Base-by-base conservation (phyloP, 2,329 filamentous ascomycete genomes). In the Myrmaecium sp. region DNA sequence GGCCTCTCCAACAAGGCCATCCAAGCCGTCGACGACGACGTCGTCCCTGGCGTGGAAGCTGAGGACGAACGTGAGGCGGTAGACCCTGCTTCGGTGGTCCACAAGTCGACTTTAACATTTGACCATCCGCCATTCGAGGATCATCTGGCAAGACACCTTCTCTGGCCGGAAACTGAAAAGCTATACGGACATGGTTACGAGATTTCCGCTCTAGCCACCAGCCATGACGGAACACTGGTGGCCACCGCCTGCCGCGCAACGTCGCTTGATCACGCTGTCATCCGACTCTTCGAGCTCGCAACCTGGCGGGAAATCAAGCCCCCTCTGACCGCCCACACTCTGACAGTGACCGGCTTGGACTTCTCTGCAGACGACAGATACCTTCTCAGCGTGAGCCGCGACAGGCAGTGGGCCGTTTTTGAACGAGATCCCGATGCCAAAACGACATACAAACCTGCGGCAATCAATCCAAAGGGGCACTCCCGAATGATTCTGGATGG, bases 171-270 rank as follows among this genome's bases (percentile, higher is more conserved):
- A 47, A 71, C 71, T 5, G 89, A 98, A 51, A 98, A 98, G 57
- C 66, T 98, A 2, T 98, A 98, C 53, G 89, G 89, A 2, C 89
- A 98, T 53, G 89, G 89, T 16, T 94, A 94, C 54, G 89, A 98
- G 52, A 86, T 98, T 26, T 92, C 82, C 2, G 78, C 81, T 19
- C 69, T 93, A 10, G 79, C 84, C 7, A 67, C 75, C 5, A 82
- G 72, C 42, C 68, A 79, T 43, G 73, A 83, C 40, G 76, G 78
- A 8, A 59, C 53, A 3, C 52, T 94, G 13, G 65, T 98, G 9
- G 89, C 89, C 17, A 94, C 84, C 28, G 83, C 89, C 2, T 98
- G 89, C 58, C 81, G 79, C 43, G 89, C 89, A 11, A 92, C 76
- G 45, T 91, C 83, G 1, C 63, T 86, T 30, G 89, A 94, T 49